Evolutionary conservation across 495 filamentous ascomycete genomes (phyloP).

Genomic region (Xylaria nigripes): DNA sequence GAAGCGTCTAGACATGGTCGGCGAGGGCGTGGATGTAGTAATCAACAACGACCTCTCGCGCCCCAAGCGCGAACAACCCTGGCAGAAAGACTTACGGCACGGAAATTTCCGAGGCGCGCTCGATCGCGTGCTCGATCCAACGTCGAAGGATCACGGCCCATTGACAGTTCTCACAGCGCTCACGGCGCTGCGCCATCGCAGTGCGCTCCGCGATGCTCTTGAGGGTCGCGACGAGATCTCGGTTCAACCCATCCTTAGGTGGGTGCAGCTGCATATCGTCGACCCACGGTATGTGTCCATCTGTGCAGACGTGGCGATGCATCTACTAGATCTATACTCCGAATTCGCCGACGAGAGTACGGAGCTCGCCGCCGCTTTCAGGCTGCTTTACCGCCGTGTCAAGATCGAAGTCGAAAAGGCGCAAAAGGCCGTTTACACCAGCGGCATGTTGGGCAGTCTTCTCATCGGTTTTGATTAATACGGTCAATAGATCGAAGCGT

Average conservation of each 20-base stretch:
- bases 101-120: slow-evolving; percentile 69
- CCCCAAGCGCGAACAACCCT: slow-evolving; percentile 55
- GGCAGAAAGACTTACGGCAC: slow-evolving; percentile 74
- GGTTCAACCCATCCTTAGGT: slow-evolving; percentile 72
- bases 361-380: slow-evolving; percentile 61
- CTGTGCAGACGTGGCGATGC: slow-evolving; percentile 68
- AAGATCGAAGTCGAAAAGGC: slow-evolving; percentile 69
- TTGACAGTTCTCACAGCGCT: slow-evolving; percentile 64
- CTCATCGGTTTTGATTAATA: slow-evolving; percentile 23
- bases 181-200: slow-evolving; percentile 77
- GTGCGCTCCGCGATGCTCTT: slow-evolving; percentile 74
- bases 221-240: slow-evolving; percentile 73
- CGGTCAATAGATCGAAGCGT: not conserved
- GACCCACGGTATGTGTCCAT: slow-evolving; percentile 71
- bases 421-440: slow-evolving; percentile 66
- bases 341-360: slow-evolving; percentile 66
- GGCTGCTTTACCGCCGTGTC: slow-evolving; percentile 57
- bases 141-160: slow-evolving; percentile 39
- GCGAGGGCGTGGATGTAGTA: slow-evolving; percentile 79
- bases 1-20: slow-evolving; percentile 72
- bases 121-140: slow-evolving; percentile 59
- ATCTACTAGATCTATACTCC: slow-evolving; percentile 80
- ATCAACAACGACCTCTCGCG: slow-evolving; percentile 53
- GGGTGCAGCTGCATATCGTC: slow-evolving; percentile 68
- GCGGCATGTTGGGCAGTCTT: slow-evolving; percentile 79